Evolutionary conservation across 257 asterid genomes (phyloP).

Genomic region (Nicotiana noctiflora): DNA sequence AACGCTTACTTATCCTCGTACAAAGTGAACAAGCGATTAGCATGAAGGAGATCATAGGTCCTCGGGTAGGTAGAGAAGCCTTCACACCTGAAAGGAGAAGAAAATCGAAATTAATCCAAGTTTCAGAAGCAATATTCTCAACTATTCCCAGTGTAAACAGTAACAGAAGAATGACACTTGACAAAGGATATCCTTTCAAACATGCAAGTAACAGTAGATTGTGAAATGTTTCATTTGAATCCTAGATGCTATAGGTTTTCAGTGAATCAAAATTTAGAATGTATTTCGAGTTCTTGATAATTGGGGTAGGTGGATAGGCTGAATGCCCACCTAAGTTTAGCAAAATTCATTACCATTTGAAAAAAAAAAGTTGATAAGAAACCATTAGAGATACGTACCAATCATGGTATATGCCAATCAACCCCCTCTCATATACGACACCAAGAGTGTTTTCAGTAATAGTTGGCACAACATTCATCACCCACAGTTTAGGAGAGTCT

Average conservation of each 20-base stretch:
- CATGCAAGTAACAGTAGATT: not conserved
- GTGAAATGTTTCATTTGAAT: not conserved
- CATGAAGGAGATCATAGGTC: slow-evolving; percentile 84
- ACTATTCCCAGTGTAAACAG: not conserved
- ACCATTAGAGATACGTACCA: slow-evolving; percentile 41
- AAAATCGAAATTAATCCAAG: not conserved
- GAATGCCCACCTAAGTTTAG: not conserved
- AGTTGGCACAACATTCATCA: slow-evolving; percentile 87
- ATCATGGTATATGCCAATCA: slow-evolving; percentile 88
- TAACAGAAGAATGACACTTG: not conserved
- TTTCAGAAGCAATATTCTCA: not conserved
- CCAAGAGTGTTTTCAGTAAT: slow-evolving; percentile 66
- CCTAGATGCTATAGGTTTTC: not conserved
- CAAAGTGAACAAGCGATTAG: slow-evolving; percentile 58
- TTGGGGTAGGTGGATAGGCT: not conserved
- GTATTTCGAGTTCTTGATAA: not conserved
- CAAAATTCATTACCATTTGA: not conserved
- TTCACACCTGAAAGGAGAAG: slow-evolving; percentile 62
- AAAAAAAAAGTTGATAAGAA: not conserved
- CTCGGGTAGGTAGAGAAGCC: slow-evolving; percentile 95
- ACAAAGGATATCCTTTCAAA: not conserved
- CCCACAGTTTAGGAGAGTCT: slow-evolving; percentile 79
- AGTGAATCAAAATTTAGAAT: not conserved
- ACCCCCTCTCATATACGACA: slow-evolving; percentile 69
- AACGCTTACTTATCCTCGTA: slow-evolving; percentile 68